Conservation (phyloP, 306 rosid species). For the Pterocarpus santalinus region DNA sequence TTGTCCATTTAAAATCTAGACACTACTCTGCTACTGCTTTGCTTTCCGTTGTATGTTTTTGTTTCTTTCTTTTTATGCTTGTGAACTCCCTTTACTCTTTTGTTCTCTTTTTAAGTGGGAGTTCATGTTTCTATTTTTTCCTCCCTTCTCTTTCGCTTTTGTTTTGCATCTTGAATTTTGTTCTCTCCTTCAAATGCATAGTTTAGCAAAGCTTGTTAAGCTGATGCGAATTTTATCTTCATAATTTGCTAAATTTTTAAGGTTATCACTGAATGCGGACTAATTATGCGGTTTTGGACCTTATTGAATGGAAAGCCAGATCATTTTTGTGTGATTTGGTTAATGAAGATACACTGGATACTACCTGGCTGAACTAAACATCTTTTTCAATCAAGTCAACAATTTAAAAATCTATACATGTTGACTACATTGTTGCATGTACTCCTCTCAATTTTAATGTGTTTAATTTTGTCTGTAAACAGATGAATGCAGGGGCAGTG, state of each 20-base stretch:
- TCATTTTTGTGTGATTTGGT: slow-evolving; percentile 16
- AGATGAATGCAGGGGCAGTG: slow-evolving; percentile 83
- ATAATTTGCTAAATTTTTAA: slow-evolving; percentile 13
- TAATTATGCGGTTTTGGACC: slow-evolving; percentile 18
- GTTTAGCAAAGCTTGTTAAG: slow-evolving; percentile 7
- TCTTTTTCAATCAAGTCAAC: slow-evolving; percentile 24
- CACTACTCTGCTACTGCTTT: slow-evolving; percentile 4
- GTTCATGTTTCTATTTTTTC: background rate
- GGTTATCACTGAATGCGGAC: background rate
- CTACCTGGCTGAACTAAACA: background rate
- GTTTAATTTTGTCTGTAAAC: slow-evolving; percentile 40
- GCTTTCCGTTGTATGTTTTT: slow-evolving; percentile 23
- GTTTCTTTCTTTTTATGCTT: slow-evolving; percentile 5
- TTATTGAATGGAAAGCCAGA: slow-evolving; percentile 14
- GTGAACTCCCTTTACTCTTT: background rate
- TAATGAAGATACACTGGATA: slow-evolving; percentile 23
- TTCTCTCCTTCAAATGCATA: slow-evolving; percentile 22
- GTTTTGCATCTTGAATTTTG: slow-evolving; percentile 24
- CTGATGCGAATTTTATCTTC: slow-evolving; percentile 10
- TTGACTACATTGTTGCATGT: slow-evolving; percentile 18
- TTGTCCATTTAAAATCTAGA: slow-evolving; percentile 1
- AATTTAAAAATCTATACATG: slow-evolving; percentile 28
- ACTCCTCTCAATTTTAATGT: slow-evolving; percentile 36
- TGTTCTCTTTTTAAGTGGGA: slow-evolving; percentile 4
- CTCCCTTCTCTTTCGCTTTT: slow-evolving; percentile 1